Evolutionary conservation across 2,329 filamentous ascomycete genomes (phyloP), one percentile per base, ranked within the genome.

Genomic region (Xylaria sp.): DNA sequence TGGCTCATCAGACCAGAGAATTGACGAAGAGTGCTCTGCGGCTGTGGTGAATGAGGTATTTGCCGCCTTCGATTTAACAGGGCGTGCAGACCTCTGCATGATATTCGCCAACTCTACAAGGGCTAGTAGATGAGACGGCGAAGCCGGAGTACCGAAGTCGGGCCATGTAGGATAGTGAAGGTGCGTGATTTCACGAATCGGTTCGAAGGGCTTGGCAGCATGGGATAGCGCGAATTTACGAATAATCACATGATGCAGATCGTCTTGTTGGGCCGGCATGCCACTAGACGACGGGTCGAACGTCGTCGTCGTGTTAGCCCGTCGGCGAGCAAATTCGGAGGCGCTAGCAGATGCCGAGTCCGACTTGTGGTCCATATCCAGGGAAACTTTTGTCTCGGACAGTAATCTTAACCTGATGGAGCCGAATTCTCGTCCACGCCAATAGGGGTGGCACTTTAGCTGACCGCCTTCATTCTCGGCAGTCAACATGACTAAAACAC

Each of bases 161-260:
- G 94, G 94, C 94, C 94, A 99, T n/a, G 89, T 87, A 0, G 91
- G 86, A 72, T 97, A 97, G 71, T 97, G 92, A 11, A 99, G 78
- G 67, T 99, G 94, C 0, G 92, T 97, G 63, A 99, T 88, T 74
- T 97, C 92, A 23, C 93, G 89, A 66, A 96, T 88, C 0, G 91
- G 90, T 18, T 86, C 84, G 70, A 96, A 97, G 0, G 93, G 92
- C 59, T 89, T 83, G 1, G 83, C 79, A 2, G 85, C 78, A 71
- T 97, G 91, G 1, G 86, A 87, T 34, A 99, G 77, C 0, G 90
- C 88, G 69, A 97, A 94, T 71, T 94, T 94, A 51, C 94, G 88
- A 47, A 97, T 85, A 53, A 89, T 86, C 55, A 95, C 91, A 70
- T 87, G 88, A 1, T 91, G 90, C 3, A 83, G 75, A 34, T 92